A percentile compares a stretch with the other conserved stretches of the same genome.
Conservation (phyloP, 2,329 filamentous ascomycete species). For the Hymenoscyphus occultus region DNA sequence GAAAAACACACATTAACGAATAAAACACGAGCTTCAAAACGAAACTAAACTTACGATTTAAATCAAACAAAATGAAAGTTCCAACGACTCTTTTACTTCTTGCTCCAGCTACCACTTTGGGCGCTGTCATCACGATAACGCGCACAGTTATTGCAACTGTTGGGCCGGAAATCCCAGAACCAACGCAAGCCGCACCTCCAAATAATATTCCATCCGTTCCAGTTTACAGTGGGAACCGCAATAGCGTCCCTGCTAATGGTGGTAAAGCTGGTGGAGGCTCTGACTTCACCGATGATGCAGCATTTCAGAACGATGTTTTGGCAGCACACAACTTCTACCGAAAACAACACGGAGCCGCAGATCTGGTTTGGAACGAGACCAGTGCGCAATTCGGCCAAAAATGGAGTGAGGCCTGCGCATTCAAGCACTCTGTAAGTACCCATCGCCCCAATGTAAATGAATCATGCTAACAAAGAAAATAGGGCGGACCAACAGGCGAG, state of each 20-base stretch:
- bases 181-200: not conserved
- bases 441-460: not conserved
- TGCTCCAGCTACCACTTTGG: not conserved
- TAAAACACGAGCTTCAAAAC: not conserved
- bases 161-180: slow-evolving; percentile 37
- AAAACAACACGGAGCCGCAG: slow-evolving; percentile 55
- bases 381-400: slow-evolving; percentile 52
- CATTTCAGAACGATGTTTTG: slow-evolving; percentile 54
- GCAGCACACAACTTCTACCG: slow-evolving; percentile 67
- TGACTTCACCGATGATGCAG: slow-evolving; percentile 42
- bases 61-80: not conserved
- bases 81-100: not conserved
- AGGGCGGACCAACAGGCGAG: slow-evolving; percentile 66
- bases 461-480: slow-evolving; percentile 4
- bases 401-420: slow-evolving; percentile 48
- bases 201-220: not conserved
- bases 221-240: not conserved
- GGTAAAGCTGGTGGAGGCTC: slow-evolving; percentile 16
- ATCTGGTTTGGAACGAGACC: slow-evolving; percentile 63
- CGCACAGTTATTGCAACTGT: not conserved
- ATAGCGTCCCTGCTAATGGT: slow-evolving; percentile 37
- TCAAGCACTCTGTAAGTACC: slow-evolving; percentile 49
- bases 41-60: not conserved
- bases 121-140: not conserved
- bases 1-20: not conserved